Base-by-base conservation (phyloP, 2,329 filamentous ascomycete species). In the Fusarium penzigii region DNA sequence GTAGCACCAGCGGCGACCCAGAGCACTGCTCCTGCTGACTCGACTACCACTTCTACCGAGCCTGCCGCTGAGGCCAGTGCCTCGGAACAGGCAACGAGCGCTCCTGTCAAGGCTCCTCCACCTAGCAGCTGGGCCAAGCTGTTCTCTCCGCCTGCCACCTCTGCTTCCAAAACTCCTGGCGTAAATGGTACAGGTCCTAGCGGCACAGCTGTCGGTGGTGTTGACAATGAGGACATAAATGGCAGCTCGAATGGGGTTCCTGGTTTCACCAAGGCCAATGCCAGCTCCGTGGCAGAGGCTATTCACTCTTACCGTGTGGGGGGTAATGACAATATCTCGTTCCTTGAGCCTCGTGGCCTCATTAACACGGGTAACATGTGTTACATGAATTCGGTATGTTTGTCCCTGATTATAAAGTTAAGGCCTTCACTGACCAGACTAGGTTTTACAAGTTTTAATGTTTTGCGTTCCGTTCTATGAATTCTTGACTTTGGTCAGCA, bases 291-390 rank as follows among this genome's bases (percentile, higher is more conserved):
- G 46, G 87, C 85, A 4, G 90, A 97, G 62, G 89, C 90, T 36
- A 79, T 99, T 47, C 81, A 81, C 45, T 82, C 84, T 29, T 94
- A 92, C 70, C 83, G 82, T 48, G 85, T 92, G 20, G 81, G 84
- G 51, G 78, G 79, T 38, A 79, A 80, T 38, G 76, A 82, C 32
- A 90, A 88, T 64, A 77, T 93, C 60, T 79, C 88, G 16, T 97
- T 97, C 67, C 80, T 99, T 46, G 91, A 97, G 73, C 94, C 94
- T 46, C 85, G 93, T 61, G 94, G 94, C 44, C 82, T 99, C 67
- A 89, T 96, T 62, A 99, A 99, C 74, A 95, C 93, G 39, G 94
- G 94, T 45, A 97, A 99, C 69, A 95, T 97, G 90, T 99, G 94
- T 74, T 99, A 99, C 75, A 97, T 99, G 94, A 99, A 97, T 78